Evolutionary conservation across 495 filamentous ascomycete genomes (phyloP).

Genomic region (Achaetomiella virescens): DNA sequence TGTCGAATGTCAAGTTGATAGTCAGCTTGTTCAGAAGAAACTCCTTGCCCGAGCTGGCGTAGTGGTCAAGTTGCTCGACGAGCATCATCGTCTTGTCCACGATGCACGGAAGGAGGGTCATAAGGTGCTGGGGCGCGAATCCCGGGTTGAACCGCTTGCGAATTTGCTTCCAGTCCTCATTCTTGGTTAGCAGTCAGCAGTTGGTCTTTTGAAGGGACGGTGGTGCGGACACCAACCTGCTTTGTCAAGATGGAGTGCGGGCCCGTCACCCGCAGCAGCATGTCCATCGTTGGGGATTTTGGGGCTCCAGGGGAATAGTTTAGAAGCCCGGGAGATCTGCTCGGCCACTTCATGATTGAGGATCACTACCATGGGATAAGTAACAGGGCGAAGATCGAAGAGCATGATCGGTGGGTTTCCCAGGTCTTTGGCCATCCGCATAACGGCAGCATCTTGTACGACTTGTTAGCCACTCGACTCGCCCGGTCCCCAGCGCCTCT

Average conservation of each 20-base stretch:
- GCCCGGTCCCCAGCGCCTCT: not conserved
- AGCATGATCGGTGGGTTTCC: slow-evolving; percentile 26
- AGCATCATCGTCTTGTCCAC: slow-evolving; percentile 35
- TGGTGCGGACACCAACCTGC: slow-evolving; percentile 18
- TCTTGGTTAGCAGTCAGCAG: slow-evolving; percentile 9
- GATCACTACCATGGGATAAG: slow-evolving; percentile 32
- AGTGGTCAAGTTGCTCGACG: slow-evolving; percentile 22
- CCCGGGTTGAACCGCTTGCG: slow-evolving; percentile 40
- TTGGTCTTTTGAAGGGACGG: not conserved
- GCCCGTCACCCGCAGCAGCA: slow-evolving; percentile 32
- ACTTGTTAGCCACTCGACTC: not conserved
- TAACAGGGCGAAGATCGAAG: slow-evolving; percentile 34
- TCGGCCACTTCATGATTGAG: slow-evolving; percentile 40
- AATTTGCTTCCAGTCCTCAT: slow-evolving; percentile 34
- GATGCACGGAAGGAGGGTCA: slow-evolving; percentile 35
- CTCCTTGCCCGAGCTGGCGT: slow-evolving; percentile 20
- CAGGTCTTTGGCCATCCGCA: slow-evolving; percentile 18
- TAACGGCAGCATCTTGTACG: slow-evolving; percentile 18
- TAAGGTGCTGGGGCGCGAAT: slow-evolving; percentile 38
- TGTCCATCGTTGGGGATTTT: slow-evolving; percentile 35
- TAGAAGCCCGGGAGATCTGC: slow-evolving; percentile 35
- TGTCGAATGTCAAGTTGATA: slow-evolving; percentile 35
- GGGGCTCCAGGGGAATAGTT: slow-evolving; percentile 36
- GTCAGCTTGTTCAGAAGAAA: slow-evolving; percentile 23
- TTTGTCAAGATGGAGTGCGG: slow-evolving; percentile 29